A percentile compares a stretch with the other conserved stretches of the same genome.
Evolutionary conservation across 140 eudicot species (phyloP).

Genomic region (Anethum foeniculum): DNA sequence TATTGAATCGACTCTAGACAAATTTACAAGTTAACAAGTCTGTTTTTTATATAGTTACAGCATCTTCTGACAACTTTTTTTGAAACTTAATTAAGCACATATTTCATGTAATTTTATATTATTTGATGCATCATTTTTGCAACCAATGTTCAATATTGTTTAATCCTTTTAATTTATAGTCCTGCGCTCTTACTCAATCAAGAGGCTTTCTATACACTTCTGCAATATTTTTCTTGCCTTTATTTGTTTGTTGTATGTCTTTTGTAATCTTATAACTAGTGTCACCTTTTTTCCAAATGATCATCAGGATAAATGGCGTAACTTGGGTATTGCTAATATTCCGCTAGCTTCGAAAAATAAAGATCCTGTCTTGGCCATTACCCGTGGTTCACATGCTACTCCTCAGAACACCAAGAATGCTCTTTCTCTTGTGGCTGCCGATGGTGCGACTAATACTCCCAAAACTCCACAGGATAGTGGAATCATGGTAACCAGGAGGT

Average conservation of each 20-base stretch:
- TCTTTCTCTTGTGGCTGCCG: slow-evolving; percentile 6
- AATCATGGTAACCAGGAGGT: slow-evolving; percentile 14
- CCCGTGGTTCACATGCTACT: slow-evolving; percentile 5
- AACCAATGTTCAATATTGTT: too few species aligned
- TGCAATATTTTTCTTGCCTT: background rate
- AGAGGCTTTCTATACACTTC: background rate
- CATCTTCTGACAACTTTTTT: too few species aligned
- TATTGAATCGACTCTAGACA: too few species aligned
- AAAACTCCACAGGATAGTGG: slow-evolving; percentile 12
- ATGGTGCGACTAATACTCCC: slow-evolving; percentile 12
- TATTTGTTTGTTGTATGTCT: background rate
- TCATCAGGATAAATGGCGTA: slow-evolving; percentile 61
- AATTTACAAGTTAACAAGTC: background rate
- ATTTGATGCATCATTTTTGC: too few species aligned
- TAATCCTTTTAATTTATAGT: too few species aligned
- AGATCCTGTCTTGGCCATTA: slow-evolving; percentile 10
- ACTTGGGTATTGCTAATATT: slow-evolving; percentile 18
- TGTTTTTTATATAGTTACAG: too few species aligned
- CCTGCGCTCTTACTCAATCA: too few species aligned
- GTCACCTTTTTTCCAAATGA: slow-evolving; percentile 3
- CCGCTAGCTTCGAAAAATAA: slow-evolving; percentile 9
- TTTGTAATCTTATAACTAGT: slow-evolving; percentile 1
- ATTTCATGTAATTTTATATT: too few species aligned
- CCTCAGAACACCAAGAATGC: slow-evolving; percentile 12
- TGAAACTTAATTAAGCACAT: too few species aligned